These are phyloP conservation scores for Claviceps arundinis DNA, from an alignment of 2,329 filamentous ascomycete genomes.

Conservation along the genomic window DNA sequence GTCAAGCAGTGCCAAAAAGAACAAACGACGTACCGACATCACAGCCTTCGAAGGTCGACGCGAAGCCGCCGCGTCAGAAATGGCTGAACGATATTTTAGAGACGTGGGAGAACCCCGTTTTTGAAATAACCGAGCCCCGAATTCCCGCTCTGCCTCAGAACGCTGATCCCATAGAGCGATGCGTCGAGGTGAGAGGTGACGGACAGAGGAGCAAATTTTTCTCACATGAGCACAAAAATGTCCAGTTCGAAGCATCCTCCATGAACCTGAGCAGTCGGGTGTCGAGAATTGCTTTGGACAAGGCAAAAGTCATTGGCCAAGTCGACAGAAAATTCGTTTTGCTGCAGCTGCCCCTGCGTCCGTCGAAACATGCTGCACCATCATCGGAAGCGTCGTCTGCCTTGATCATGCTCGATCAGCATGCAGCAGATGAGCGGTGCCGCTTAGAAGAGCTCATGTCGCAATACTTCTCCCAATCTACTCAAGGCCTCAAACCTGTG, in stretches of 20 bases:
- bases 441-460: slow-evolving; percentile 61
- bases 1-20: neutral
- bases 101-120: slow-evolving; percentile 66
- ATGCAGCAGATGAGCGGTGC: slow-evolving; percentile 84
- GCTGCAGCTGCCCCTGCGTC: slow-evolving; percentile 35
- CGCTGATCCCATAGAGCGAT: neutral
- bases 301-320: slow-evolving; percentile 60
- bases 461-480: slow-evolving; percentile 27
- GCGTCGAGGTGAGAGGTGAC: slow-evolving; percentile 1
- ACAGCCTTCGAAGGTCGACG: slow-evolving; percentile 2
- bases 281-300: slow-evolving; percentile 45
- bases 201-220: slow-evolving; percentile 5
- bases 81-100: slow-evolving; percentile 51
- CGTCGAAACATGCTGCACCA: neutral
- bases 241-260: slow-evolving; percentile 18
- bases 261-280: slow-evolving; percentile 31
- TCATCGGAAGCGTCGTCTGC: slow-evolving; percentile 26
- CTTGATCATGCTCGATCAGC: slow-evolving; percentile 77
- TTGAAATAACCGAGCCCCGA: slow-evolving; percentile 33
- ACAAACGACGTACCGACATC: neutral
- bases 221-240: slow-evolving; percentile 3
- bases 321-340: slow-evolving; percentile 87
- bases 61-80: slow-evolving; percentile 13
- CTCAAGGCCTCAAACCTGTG: slow-evolving; percentile 9
- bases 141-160: slow-evolving; percentile 29